A percentile compares a stretch with the other conserved stretches of the same genome.
Conservation (phyloP, 768 basidiomycete species). For the Paxillus ammoniavirescens region DNA sequence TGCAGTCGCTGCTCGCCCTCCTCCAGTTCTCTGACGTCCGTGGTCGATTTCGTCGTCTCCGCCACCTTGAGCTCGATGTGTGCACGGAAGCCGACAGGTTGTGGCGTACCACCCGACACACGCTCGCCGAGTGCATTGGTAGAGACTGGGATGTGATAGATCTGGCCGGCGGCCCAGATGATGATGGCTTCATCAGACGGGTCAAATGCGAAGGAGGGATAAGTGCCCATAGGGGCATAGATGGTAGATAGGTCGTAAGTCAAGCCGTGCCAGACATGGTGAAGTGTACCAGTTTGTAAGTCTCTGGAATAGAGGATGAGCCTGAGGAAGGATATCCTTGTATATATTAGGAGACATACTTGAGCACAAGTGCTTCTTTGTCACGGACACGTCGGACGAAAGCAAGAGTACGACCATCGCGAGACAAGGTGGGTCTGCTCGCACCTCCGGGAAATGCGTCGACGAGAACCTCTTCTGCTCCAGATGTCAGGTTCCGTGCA, state of each 20-base stretch:
- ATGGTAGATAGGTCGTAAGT: conserved; percentile 63
- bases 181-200: conserved; percentile 40
- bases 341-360: conserved; percentile 40
- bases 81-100: conserved; percentile 56
- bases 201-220: conserved; percentile 68
- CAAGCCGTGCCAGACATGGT: conserved; percentile 65
- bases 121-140: conserved; percentile 45
- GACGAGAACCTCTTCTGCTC: conserved; percentile 51
- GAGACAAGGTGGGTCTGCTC: conserved; percentile 66
- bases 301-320: conserved; percentile 43
- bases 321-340: neutral
- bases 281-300: conserved; percentile 61
- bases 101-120: conserved; percentile 38
- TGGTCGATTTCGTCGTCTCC: conserved; percentile 48
- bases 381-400: conserved; percentile 74
- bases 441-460: conserved; percentile 66
- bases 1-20: conserved; percentile 54
- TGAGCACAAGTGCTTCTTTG: conserved; percentile 69
- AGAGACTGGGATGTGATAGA: conserved; percentile 56
- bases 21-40: conserved; percentile 55
- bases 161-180: conserved; percentile 75
- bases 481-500: conserved; percentile 59
- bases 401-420: conserved; percentile 65
- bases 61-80: conserved; percentile 65
- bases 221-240: conserved; percentile 78